Conservation (phyloP, 306 rosid genomes). For the Gynostemma pentaphyllum region DNA sequence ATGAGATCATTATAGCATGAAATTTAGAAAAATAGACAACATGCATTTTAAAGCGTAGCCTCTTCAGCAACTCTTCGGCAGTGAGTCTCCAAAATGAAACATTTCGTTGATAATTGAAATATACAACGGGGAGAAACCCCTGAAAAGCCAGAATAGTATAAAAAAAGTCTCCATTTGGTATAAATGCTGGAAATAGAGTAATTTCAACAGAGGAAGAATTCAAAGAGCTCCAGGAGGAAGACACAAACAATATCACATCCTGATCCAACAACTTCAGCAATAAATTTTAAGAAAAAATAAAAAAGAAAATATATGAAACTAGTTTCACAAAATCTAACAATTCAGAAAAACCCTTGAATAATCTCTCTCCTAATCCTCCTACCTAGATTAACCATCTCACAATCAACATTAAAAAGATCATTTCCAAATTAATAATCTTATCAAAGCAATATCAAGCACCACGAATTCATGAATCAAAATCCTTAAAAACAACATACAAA, state of each 20-base stretch:
- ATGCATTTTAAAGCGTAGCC: neutral
- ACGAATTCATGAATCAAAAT: neutral
- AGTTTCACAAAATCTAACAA: neutral
- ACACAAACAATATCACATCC: too few species aligned
- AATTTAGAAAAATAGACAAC: neutral
- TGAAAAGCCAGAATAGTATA: too few species aligned
- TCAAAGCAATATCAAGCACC: neutral
- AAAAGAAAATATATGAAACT: neutral
- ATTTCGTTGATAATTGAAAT: too few species aligned
- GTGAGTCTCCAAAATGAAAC: neutral
- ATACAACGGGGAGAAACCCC: too few species aligned
- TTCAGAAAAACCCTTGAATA: neutral
- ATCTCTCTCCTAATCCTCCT: neutral
- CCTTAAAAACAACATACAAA: neutral
- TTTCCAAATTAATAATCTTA: neutral
- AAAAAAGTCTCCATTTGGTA: too few species aligned
- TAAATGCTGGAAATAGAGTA: too few species aligned
- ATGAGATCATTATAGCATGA: neutral
- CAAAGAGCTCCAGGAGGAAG: too few species aligned
- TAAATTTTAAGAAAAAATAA: too few species aligned
- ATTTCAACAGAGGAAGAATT: too few species aligned
- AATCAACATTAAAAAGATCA: too few species aligned
- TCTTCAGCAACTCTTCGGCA: neutral
- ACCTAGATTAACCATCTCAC: neutral
- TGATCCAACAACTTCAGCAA: too few species aligned